Percentiles rank a stretch among this genome's conserved stretches.
These are phyloP conservation scores for Clavariopsis aquatica DNA, from an alignment of 495 filamentous ascomycete species.

Conservation along the genomic window DNA sequence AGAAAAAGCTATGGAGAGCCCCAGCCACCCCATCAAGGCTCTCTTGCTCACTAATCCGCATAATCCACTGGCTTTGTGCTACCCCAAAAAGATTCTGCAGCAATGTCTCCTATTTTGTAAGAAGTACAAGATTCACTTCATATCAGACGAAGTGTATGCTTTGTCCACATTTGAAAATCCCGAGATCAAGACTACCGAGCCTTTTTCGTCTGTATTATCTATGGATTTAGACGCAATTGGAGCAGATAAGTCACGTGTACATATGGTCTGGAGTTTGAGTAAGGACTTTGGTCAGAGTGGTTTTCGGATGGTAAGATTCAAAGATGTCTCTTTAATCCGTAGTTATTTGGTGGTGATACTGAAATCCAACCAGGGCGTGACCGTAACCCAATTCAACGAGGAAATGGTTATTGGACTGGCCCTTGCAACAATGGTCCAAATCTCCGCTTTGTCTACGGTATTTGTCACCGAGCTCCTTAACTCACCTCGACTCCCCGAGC, in stretches of 20 bases:
- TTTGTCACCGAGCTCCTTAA: slow-evolving; percentile 24
- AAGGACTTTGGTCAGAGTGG: slow-evolving; percentile 35
- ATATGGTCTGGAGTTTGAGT: slow-evolving; percentile 32
- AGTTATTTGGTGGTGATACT: background rate
- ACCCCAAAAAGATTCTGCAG: slow-evolving; percentile 27
- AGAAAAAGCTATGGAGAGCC: background rate
- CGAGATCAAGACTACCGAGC: background rate
- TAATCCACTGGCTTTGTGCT: slow-evolving; percentile 20
- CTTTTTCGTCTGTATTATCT: slow-evolving; percentile 24
- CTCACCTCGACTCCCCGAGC: slow-evolving; percentile 17
- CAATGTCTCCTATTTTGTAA: slow-evolving; percentile 38
- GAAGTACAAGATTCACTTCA: slow-evolving; percentile 40
- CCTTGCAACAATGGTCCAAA: slow-evolving; percentile 14
- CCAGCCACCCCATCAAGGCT: slow-evolving; percentile 4
- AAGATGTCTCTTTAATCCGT: background rate
- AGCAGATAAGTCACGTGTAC: slow-evolving; percentile 22
- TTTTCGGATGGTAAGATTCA: slow-evolving; percentile 21
- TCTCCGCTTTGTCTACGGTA: slow-evolving; percentile 24
- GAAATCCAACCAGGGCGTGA: background rate
- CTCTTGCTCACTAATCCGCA: slow-evolving; percentile 21
- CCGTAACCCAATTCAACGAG: slow-evolving; percentile 14
- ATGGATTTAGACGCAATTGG: slow-evolving; percentile 14
- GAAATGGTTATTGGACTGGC: slow-evolving; percentile 24
- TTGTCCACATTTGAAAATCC: slow-evolving; percentile 24
- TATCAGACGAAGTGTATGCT: slow-evolving; percentile 46